Conservation (phyloP, 352 stramenopile genomes). For the Poterioochromonas sp. region DNA sequence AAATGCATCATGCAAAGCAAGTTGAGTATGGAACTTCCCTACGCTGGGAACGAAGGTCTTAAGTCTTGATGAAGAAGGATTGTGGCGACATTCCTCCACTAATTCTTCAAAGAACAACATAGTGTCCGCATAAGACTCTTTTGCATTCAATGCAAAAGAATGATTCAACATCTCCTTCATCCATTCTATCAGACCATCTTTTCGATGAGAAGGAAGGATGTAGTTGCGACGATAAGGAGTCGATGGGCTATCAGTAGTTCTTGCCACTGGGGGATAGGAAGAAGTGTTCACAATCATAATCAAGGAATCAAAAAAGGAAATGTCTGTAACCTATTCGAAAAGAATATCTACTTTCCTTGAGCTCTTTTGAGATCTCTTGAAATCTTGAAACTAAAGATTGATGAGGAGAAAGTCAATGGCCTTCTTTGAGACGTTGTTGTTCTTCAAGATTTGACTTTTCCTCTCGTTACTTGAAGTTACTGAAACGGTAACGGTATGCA, state of each 20-base stretch:
- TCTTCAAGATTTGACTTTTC: too few species aligned
- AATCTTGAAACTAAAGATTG: too few species aligned
- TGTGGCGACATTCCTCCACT: constrained; percentile 55
- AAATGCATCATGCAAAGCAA: constrained; percentile 55
- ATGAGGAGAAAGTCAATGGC: too few species aligned
- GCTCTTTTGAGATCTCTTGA: background rate
- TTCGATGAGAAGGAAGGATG: constrained; percentile 55
- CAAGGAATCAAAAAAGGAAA: background rate
- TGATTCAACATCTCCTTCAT: constrained; percentile 55
- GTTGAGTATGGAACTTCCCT: constrained; percentile 56
- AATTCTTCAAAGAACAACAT: constrained; percentile 62
- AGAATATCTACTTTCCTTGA: background rate
- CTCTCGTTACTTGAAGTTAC: too few species aligned
- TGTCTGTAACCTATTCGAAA: background rate
- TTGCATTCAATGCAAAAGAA: constrained; percentile 56
- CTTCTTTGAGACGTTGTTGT: too few species aligned
- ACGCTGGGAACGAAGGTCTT: constrained; percentile 55
- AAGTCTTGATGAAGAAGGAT: constrained; percentile 43
- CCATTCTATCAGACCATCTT: constrained; percentile 60
- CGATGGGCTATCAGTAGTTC: background rate
- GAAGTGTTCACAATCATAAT: background rate
- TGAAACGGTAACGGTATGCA: too few species aligned
- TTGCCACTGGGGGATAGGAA: background rate
- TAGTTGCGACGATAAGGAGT: constrained; percentile 56
- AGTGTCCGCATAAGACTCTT: constrained; percentile 56